Evolutionary conservation across 352 stramenopile genomes (phyloP).

Genomic region (Aphanomyces euteiches): DNA sequence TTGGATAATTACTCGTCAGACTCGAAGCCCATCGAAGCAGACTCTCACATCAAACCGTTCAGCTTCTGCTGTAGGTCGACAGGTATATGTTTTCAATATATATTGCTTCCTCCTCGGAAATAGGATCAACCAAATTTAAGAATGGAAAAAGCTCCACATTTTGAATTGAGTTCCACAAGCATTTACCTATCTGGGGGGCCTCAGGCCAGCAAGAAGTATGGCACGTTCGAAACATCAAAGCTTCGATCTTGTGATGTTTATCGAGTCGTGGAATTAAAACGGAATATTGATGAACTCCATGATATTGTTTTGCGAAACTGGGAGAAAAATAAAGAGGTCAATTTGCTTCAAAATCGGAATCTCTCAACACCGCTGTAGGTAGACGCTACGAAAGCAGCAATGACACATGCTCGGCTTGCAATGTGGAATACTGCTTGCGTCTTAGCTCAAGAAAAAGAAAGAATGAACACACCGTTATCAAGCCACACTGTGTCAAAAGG

Average conservation of each 20-base stretch:
- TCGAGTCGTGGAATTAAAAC: neutral
- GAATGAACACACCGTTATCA: neutral
- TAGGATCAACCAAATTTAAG: neutral
- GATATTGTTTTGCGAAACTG: neutral
- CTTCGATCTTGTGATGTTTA: neutral
- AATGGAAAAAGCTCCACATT: neutral
- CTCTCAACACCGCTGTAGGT: neutral
- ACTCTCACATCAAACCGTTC: neutral
- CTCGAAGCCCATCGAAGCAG: neutral
- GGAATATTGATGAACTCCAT: neutral
- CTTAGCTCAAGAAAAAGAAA: neutral
- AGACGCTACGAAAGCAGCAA: neutral
- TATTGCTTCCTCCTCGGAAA: too few relatives aligned
- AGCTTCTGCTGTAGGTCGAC: too few relatives aligned
- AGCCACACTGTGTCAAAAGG: neutral
- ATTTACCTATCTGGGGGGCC: slow-evolving; percentile 1
- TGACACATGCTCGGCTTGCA: neutral
- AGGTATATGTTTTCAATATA: too few relatives aligned
- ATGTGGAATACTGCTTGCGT: neutral
- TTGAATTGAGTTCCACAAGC: neutral
- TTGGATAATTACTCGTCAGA: neutral
- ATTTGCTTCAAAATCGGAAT: neutral
- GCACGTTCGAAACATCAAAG: neutral
- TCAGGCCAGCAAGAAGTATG: slow-evolving; percentile 7
- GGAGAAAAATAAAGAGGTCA: neutral